Percentiles rank a stretch among this genome's conserved stretches.
Conservation (phyloP, 169 alveolate genomes). For the Cryptosporidium canis region DNA sequence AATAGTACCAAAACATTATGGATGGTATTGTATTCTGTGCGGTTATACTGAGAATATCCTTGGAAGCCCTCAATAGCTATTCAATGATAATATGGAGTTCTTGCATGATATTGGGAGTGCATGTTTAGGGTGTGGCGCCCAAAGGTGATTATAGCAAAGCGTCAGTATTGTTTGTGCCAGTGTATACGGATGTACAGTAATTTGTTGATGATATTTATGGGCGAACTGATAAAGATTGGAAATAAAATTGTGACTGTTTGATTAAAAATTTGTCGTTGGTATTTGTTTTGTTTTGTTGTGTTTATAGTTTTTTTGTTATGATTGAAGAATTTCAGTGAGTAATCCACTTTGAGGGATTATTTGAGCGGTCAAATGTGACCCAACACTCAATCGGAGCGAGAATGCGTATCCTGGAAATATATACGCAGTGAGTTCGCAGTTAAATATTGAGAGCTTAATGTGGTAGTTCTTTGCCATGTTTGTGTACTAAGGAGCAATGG, state of each 20-base stretch:
- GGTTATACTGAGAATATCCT: neutral
- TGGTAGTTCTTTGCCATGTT: neutral
- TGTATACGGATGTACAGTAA: neutral
- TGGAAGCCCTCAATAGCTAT: neutral
- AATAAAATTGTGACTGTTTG: neutral
- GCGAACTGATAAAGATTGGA: neutral
- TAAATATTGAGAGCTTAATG: neutral
- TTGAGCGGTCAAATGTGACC: neutral
- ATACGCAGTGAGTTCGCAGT: conserved; percentile 6
- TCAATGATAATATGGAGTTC: neutral
- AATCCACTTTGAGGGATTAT: neutral
- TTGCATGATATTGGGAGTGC: neutral
- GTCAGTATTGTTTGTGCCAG: neutral
- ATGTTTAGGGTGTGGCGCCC: neutral
- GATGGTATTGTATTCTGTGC: neutral
- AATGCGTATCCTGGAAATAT: neutral
- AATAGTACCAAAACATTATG: neutral
- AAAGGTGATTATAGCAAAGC: neutral
- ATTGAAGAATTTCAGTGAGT: neutral
- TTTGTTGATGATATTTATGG: neutral
- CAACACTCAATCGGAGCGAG: neutral
- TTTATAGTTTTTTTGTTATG: neutral
- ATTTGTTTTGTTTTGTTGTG: neutral
- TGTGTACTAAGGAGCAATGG: neutral
- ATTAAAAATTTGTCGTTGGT: neutral